Evolutionary conservation across 1,284 basidiomycete species (phyloP).

Genomic region (Cryptococcus sp.): DNA sequence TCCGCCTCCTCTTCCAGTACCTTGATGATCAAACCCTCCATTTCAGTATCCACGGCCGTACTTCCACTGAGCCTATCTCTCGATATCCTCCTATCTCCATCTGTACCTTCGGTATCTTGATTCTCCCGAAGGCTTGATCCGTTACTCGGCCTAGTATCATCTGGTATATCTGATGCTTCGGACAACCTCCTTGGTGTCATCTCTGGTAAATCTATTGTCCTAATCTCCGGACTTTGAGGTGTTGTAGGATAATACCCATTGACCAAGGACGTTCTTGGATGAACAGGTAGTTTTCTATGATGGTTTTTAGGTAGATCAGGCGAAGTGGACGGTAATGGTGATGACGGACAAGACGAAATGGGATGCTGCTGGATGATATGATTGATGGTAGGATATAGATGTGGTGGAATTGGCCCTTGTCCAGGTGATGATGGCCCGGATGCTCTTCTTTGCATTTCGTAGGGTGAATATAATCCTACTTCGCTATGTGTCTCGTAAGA

Average conservation of each 20-base stretch:
- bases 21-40: background rate
- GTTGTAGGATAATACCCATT: conserved; percentile 7
- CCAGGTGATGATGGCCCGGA: background rate
- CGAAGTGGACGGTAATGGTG: conserved; percentile 2
- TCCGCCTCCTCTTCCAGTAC: background rate
- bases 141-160: background rate
- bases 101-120: background rate
- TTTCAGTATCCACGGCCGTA: background rate
- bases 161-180: background rate
- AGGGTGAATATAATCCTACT: background rate
- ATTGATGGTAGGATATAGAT: background rate
- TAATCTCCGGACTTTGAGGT: conserved; percentile 25
- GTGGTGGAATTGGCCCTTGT: background rate
- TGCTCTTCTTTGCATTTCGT: background rate
- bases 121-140: background rate
- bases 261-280: conserved; percentile 15
- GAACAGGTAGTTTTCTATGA: conserved; percentile 4
- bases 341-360: conserved; percentile 17
- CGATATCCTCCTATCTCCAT: background rate
- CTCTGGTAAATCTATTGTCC: conserved; percentile 28
- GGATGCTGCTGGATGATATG: conserved; percentile 12
- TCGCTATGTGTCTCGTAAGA: background rate
- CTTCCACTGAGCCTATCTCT: background rate
- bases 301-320: background rate
- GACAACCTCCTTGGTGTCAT: conserved; percentile 22